Conservation (phyloP, 768 basidiomycete genomes). For the Termitomyces sp. region DNA sequence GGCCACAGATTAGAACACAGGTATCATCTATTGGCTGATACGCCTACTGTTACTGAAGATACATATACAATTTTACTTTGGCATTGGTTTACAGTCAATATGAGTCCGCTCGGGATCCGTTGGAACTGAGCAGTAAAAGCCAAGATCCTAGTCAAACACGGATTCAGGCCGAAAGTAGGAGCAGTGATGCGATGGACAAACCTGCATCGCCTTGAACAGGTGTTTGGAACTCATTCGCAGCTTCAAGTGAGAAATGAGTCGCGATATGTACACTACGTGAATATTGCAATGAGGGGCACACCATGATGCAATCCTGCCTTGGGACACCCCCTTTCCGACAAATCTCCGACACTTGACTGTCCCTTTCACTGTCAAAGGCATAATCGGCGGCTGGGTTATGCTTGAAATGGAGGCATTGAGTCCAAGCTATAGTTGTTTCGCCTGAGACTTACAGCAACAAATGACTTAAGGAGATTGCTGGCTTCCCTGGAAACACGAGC, state of each 20-base stretch:
- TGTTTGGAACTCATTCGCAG: slow-evolving; percentile 57
- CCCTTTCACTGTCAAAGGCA: slow-evolving; percentile 59
- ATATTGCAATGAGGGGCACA: slow-evolving; percentile 24
- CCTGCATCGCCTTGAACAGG: slow-evolving; percentile 73
- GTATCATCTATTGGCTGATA: not conserved
- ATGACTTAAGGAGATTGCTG: slow-evolving; percentile 8
- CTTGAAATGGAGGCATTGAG: slow-evolving; percentile 21
- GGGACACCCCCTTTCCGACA: slow-evolving; percentile 44
- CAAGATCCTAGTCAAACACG: slow-evolving; percentile 38
- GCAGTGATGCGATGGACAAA: slow-evolving; percentile 17
- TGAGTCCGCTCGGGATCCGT: slow-evolving; percentile 61
- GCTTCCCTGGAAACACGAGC: slow-evolving; percentile 1
- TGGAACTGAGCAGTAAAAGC: slow-evolving; percentile 66
- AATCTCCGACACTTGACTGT: slow-evolving; percentile 50
- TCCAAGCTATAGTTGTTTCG: not conserved
- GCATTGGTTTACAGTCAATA: slow-evolving; percentile 67
- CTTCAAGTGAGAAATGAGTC: slow-evolving; percentile 25
- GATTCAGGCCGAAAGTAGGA: not conserved
- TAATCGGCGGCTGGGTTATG: slow-evolving; percentile 45
- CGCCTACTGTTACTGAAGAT: not conserved
- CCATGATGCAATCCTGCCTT: slow-evolving; percentile 50
- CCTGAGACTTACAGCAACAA: slow-evolving; percentile 10
- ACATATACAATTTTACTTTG: slow-evolving; percentile 22
- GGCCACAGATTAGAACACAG: not conserved
- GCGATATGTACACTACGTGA: not conserved